A percentile compares a stretch with the other conserved stretches of the same genome.
These are phyloP conservation scores for Capronia epimyces DNA, from an alignment of 2,329 filamentous ascomycete species.

Conservation along the genomic window DNA sequence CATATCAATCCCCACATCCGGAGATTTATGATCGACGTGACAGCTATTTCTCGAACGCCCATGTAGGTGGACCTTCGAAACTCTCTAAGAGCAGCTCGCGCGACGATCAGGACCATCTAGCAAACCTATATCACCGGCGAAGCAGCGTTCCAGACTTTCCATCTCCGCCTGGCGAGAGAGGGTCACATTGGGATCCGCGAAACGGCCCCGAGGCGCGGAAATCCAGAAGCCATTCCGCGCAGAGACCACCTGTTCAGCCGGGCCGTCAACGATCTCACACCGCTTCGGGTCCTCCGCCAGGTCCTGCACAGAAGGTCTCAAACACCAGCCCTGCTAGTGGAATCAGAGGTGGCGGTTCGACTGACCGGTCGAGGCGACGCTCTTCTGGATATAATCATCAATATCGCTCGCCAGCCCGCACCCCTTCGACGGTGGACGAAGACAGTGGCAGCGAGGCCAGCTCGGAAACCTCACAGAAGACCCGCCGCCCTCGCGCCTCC, in stretches of 20 bases:
- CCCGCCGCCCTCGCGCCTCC: slow-evolving; percentile 20
- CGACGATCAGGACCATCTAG: slow-evolving; percentile 19
- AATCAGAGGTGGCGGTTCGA: slow-evolving; percentile 3
- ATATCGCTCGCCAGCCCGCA: slow-evolving; percentile 21
- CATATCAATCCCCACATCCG: slow-evolving; percentile 33
- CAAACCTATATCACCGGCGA: slow-evolving; percentile 18
- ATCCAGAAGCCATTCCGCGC: slow-evolving; percentile 26
- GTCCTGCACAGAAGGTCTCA: slow-evolving; percentile 1
- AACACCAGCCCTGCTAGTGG: slow-evolving; percentile 11
- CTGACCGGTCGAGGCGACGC: slow-evolving; percentile 12
- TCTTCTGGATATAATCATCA: slow-evolving; percentile 15
- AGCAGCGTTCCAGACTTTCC: slow-evolving; percentile 27
- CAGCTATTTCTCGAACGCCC: slow-evolving; percentile 24
- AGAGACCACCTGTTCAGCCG: slow-evolving; percentile 17
- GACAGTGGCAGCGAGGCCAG: slow-evolving; percentile 30
- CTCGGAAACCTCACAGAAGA: slow-evolving; percentile 32
- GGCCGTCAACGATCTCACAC: slow-evolving; percentile 24
- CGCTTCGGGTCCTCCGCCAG: slow-evolving; percentile 7
- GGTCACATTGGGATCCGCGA: slow-evolving; percentile 16
- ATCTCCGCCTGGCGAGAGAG: slow-evolving; percentile 21
- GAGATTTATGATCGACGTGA: slow-evolving; percentile 21
- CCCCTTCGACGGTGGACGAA: slow-evolving; percentile 22
- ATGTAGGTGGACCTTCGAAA: slow-evolving; percentile 7
- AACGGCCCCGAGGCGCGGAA: slow-evolving; percentile 12
- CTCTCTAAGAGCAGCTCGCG: slow-evolving; percentile 19